Evolutionary conservation across 305 asterid species (phyloP).

Genomic region (Plantago lanceolata): DNA sequence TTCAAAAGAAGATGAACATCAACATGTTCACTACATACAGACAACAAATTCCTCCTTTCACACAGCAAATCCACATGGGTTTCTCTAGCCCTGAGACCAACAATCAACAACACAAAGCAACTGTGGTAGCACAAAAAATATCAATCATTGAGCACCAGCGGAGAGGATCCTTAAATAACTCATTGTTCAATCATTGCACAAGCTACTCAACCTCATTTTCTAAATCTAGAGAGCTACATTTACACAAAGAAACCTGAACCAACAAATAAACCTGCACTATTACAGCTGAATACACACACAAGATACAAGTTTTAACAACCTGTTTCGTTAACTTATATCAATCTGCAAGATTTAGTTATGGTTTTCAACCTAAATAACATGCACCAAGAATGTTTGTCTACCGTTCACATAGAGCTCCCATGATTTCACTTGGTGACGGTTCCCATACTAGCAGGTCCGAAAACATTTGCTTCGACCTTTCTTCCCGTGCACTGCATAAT

Average conservation of each 20-base stretch:
- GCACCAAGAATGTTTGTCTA: slow-evolving; percentile 17
- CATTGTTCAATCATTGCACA: slow-evolving; percentile 11
- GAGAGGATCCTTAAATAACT: background rate
- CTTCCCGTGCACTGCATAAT: slow-evolving; percentile 58
- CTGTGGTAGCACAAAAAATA: slow-evolving; percentile 10
- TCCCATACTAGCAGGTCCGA: slow-evolving; percentile 71
- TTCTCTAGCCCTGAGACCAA: slow-evolving; percentile 6
- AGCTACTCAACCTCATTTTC: slow-evolving; percentile 15
- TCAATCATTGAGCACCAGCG: slow-evolving; percentile 15
- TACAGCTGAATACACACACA: slow-evolving; percentile 32
- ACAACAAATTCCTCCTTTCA: slow-evolving; percentile 16
- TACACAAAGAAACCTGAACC: slow-evolving; percentile 24
- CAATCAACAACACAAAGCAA: background rate
- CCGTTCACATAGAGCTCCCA: slow-evolving; percentile 47
- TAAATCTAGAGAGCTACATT: slow-evolving; percentile 24
- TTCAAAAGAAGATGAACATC: slow-evolving; percentile 7
- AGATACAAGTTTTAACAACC: slow-evolving; percentile 33
- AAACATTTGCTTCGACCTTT: slow-evolving; percentile 44
- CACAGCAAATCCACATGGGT: slow-evolving; percentile 3
- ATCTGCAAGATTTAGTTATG: slow-evolving; percentile 22
- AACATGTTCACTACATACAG: slow-evolving; percentile 6
- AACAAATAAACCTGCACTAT: slow-evolving; percentile 23
- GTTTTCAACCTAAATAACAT: slow-evolving; percentile 18
- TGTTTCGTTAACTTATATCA: slow-evolving; percentile 24
- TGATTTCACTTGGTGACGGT: slow-evolving; percentile 50